A percentile compares a stretch with the other conserved stretches of the same genome.
phyloP scores from a whole-genome alignment of 2,329 filamentous ascomycete genomes.

The Rhinocladiella mackenziei region DNA sequence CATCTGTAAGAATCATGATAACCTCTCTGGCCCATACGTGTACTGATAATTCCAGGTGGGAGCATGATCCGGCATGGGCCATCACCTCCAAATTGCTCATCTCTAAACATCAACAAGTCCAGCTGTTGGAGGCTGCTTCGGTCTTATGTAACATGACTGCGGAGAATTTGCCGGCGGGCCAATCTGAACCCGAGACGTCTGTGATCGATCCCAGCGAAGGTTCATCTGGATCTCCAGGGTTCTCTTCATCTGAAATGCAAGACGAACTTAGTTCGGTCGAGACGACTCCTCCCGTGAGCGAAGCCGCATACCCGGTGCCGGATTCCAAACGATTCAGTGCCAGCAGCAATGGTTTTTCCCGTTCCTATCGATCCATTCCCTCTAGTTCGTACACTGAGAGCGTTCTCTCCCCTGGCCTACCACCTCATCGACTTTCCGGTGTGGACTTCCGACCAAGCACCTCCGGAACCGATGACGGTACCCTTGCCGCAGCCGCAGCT shows the following conservation, averaged over 20 bases:
- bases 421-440: conserved; percentile 67
- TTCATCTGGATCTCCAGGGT: conserved; percentile 75
- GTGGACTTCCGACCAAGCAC: conserved; percentile 73
- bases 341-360: conserved; percentile 55
- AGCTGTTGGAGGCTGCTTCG: conserved; percentile 93
- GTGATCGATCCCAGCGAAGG: conserved; percentile 71
- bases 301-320: conserved; percentile 56
- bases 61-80: conserved; percentile 97
- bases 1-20: conserved; percentile 72
- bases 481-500: conserved; percentile 82
- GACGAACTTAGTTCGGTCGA: conserved; percentile 81
- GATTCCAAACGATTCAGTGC: conserved; percentile 57
- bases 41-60: conserved; percentile 68
- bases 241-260: conserved; percentile 72
- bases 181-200: conserved; percentile 63
- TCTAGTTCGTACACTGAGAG: conserved; percentile 56
- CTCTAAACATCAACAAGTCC: conserved; percentile 98
- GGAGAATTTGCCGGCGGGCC: conserved; percentile 61
- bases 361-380: conserved; percentile 72
- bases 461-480: conserved; percentile 78
- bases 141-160: conserved; percentile 87
- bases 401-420: conserved; percentile 44
- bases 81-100: conserved; percentile 96
- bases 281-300: conserved; percentile 78
- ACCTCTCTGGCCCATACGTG: conserved; percentile 29